Base-by-base conservation (phyloP, 257 asterid genomes). In the Solanum medicagineum region DNA sequence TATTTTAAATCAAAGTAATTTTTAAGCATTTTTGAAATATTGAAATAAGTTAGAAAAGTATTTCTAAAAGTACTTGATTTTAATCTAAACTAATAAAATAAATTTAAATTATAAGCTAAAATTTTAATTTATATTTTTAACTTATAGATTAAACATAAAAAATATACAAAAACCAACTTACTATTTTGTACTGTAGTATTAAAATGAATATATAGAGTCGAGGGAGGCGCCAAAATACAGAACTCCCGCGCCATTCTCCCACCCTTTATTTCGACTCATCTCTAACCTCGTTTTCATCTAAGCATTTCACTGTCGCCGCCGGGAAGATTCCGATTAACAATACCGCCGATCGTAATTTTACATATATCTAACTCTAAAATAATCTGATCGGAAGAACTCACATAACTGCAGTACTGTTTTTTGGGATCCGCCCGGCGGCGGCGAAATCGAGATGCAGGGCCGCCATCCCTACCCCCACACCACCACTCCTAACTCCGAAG, bases 401-500 rank as follows among this genome's bases (percentile, higher is more conserved):
- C 0, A 32, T 32, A 32, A 32, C 36, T 32, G 36, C 36, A 32
- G 36, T 32, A 32, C 36, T 32, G 14, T 14, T 66, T 63, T 66
- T 32, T 15, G 44, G 56, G 81, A 22, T 73, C 81, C 56, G 40
- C 54, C 56, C 44, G 8, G n/a, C 10, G 77, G 15, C 51, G 85
- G 54, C n/a, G n/a, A 57, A 59, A 10, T 17, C 51, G 75, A 83
- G 47, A 96, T 93, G 98, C 90, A 89, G 83, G 91, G 90, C 85
- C 85, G 75, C 6, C 86, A 9, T 16, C 94, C 91, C 84, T 95
- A 63, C 49, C 98, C 96, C 51, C 94, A 92, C 85, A 96, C 98
- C 53, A 88, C 93, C 85, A 91, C 97, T 55, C 95, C 98, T 40
- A 57, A 90, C 71, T 86, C 95, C 88, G 98, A 90, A 85, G 90